A percentile compares a stretch with the other conserved stretches of the same genome.
Evolutionary conservation across 1,139 yeast genomes (phyloP).

Genomic region (Pichia sp.): DNA sequence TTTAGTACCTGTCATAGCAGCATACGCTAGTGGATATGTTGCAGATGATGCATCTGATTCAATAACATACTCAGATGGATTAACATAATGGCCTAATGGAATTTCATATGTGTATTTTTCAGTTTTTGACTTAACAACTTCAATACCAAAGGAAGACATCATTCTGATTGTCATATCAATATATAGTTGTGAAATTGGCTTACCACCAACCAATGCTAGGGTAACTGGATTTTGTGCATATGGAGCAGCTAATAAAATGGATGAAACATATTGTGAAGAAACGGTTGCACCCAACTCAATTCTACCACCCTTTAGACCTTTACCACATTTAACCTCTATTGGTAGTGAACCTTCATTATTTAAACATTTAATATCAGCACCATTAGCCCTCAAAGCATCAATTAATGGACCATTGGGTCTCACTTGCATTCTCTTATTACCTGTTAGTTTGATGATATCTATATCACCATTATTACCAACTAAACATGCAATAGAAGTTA

Average conservation of each 20-base stretch:
- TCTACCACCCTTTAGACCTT: constrained; percentile 79
- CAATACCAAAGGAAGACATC: constrained; percentile 88
- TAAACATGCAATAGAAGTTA: constrained; percentile 84
- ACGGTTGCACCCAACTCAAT: constrained; percentile 93
- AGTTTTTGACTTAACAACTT: constrained; percentile 62
- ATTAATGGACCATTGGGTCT: constrained; percentile 97
- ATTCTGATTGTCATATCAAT: constrained; percentile 95
- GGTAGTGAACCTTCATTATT: constrained; percentile 85
- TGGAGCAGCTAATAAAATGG: constrained; percentile 96
- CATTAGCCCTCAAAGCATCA: constrained; percentile 78
- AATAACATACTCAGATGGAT: constrained; percentile 79
- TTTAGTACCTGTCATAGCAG: constrained; percentile 93
- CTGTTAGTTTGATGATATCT: constrained; percentile 64
- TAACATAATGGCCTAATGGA: constrained; percentile 73
- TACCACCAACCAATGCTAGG: constrained; percentile 85
- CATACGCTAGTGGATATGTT: constrained; percentile 94
- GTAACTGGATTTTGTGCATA: constrained; percentile 87
- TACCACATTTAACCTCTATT: constrained; percentile 60
- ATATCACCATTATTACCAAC: constrained; percentile 45
- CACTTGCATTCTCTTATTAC: constrained; percentile 95
- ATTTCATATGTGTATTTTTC: constrained; percentile 83
- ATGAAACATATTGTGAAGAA: constrained; percentile 95
- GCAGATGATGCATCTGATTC: constrained; percentile 99
- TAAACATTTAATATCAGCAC: constrained; percentile 64
- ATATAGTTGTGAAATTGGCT: constrained; percentile 92